Conservation (phyloP, 2,329 filamentous ascomycete species). For the Exophiala oligosperma region DNA sequence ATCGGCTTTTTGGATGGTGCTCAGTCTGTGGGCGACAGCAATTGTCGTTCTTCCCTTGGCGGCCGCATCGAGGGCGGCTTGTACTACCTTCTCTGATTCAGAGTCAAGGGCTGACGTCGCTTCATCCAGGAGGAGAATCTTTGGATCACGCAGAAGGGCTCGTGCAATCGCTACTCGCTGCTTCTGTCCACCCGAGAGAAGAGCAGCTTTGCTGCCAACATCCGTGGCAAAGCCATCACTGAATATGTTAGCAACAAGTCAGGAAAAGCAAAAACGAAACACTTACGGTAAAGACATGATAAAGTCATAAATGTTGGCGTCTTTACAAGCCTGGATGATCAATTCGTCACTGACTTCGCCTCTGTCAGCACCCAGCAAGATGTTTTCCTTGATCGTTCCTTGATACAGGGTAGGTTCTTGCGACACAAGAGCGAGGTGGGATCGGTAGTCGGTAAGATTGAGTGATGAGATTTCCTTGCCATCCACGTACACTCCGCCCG, state of each 20-base stretch:
- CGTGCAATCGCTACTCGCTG: conserved; percentile 92
- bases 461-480: conserved; percentile 76
- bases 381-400: conserved; percentile 87
- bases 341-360: conserved; percentile 69
- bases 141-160: conserved; percentile 85
- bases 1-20: conserved; percentile 92
- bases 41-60: conserved; percentile 86
- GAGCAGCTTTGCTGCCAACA: conserved; percentile 81
- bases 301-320: conserved; percentile 92
- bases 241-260: conserved; percentile 31
- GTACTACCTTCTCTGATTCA: conserved; percentile 55
- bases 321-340: conserved; percentile 76
- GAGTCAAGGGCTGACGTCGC: conserved; percentile 59
- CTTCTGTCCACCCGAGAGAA: conserved; percentile 89
- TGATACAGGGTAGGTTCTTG: conserved; percentile 96
- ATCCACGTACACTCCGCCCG: conserved; percentile 79
- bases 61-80: conserved; percentile 75
- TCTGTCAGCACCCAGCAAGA: conserved; percentile 71
- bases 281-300: conserved; percentile 74
- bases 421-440: conserved; percentile 80
- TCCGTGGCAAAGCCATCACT: conserved; percentile 78
- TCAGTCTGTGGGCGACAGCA: conserved; percentile 87
- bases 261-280: conserved; percentile 12
- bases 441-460: conserved; percentile 84
- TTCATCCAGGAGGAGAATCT: conserved; percentile 80